Base-by-base conservation (phyloP, 768 basidiomycete species). In the Lactarius tabidus region DNA sequence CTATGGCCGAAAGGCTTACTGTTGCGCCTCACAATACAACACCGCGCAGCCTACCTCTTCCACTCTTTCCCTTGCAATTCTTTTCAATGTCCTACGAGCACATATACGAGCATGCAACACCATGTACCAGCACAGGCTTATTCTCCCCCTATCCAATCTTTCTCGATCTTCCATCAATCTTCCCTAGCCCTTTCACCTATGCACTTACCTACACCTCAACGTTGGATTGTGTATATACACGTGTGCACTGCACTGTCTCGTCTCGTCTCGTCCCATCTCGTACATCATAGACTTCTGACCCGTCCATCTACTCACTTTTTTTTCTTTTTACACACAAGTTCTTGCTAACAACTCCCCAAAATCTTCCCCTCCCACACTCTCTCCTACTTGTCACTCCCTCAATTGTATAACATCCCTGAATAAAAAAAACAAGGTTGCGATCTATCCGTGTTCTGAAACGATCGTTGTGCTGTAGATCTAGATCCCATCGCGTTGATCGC, bases 201-300 rank as follows among this genome's bases (percentile, higher is more conserved):
- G 63, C 57, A 65, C 63, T 58, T 64, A 66, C 52, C 45, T 58
- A 63, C 63, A 63, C 29, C 28, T 36, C 45, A 41, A 53, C 62
- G 56, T n/a, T 57, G 65, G 62, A 53, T 51, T 15, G 57, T 45
- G n/a, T 62, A 31, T 65, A 56, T 41, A 48, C 39, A 41, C 45
- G n/a, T 38, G 23, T 43, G 29, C 9, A 17, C 14, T 57, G 52
- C 36, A n/a, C n/a, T n/a, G n/a, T 29, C 33, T 33, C 33, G 33
- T 33, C 8, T 33, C 33, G 38, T 38, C 5, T 38, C 35, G 28
- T 63, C 20, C 38, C 57, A 10, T 31, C 31, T 17, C 52, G 10
- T 56, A 66, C 66, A 65, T 31, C 53, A 67, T 65, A 67, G 65
- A 66, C 48, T 10, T 43, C 28, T 33, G 26, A 45, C n/a, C n/a